Percentiles rank a stretch among this genome's conserved stretches.
These are phyloP conservation scores for Diutina siamensis DNA, from an alignment of 1,139 yeast species.

Conservation along the genomic window DNA sequence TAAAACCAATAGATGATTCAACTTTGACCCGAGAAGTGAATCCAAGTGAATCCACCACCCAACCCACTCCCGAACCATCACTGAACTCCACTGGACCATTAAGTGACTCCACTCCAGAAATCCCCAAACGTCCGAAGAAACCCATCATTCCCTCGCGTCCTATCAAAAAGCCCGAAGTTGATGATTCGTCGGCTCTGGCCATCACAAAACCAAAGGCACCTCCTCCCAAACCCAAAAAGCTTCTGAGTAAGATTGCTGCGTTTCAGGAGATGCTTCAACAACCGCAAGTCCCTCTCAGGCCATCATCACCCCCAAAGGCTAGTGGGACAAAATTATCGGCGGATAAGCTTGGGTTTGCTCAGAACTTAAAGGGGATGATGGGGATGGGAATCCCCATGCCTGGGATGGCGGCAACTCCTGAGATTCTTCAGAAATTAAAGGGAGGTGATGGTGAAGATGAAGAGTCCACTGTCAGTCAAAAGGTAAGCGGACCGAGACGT, in stretches of 20 bases:
- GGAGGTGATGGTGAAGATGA: slow-evolving; percentile 7
- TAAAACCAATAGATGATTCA: too few species aligned
- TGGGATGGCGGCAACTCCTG: slow-evolving; percentile 40
- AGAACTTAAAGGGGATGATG: slow-evolving; percentile 46
- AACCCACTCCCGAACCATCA: neutral
- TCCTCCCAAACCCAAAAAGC: slow-evolving; percentile 65
- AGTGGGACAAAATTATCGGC: slow-evolving; percentile 15
- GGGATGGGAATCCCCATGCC: slow-evolving; percentile 48
- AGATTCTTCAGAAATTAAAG: slow-evolving; percentile 13
- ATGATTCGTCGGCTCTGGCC: neutral
- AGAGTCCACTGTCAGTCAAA: slow-evolving; percentile 8
- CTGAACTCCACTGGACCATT: too few species aligned
- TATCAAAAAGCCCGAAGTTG: neutral
- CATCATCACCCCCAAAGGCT: slow-evolving; percentile 10
- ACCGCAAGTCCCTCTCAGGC: slow-evolving; percentile 8
- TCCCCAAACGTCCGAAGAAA: neutral
- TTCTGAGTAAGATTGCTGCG: slow-evolving; percentile 68
- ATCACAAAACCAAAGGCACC: slow-evolving; percentile 23
- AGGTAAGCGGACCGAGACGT: slow-evolving; percentile 20
- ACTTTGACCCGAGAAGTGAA: too few species aligned
- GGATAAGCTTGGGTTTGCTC: slow-evolving; percentile 37
- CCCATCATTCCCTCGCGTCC: neutral
- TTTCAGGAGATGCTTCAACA: slow-evolving; percentile 59
- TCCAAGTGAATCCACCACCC: too few species aligned
- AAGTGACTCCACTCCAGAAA: neutral